Conservation (phyloP, 2,329 filamentous ascomycete species). For the Penicillium hordei region DNA sequence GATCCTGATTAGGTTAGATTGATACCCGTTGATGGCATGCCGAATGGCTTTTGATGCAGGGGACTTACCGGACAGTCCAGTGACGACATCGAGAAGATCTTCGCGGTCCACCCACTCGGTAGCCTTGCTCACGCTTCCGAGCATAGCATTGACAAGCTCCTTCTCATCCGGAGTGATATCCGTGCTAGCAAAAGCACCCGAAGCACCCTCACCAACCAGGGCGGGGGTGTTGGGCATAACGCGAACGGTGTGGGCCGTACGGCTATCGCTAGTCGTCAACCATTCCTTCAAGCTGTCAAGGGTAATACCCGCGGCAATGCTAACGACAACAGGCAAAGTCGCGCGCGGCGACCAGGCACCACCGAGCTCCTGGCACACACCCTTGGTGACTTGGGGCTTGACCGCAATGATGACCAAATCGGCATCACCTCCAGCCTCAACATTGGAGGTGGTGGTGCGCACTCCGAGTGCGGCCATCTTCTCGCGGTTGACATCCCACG, state of each 20-base stretch:
- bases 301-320: constrained; percentile 38
- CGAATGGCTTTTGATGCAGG: background rate
- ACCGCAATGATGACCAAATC: constrained; percentile 37
- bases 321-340: constrained; percentile 33
- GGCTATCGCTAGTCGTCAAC: constrained; percentile 28
- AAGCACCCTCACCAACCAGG: constrained; percentile 35
- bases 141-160: constrained; percentile 31
- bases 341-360: constrained; percentile 27
- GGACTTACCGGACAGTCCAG: constrained; percentile 35
- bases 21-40: background rate
- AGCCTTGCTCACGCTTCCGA: constrained; percentile 35
- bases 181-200: constrained; percentile 28
- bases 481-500: constrained; percentile 37
- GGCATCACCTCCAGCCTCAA: constrained; percentile 28
- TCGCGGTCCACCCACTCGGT: constrained; percentile 38
- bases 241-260: constrained; percentile 31
- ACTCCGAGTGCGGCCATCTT: constrained; percentile 35
- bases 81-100: constrained; percentile 38
- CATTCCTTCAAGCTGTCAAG: constrained; percentile 32
- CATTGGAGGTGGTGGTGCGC: constrained; percentile 33
- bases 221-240: constrained; percentile 41
- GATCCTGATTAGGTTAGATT: constrained; percentile 27
- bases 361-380: constrained; percentile 35
- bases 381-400: constrained; percentile 36
- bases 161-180: constrained; percentile 32